Conservation (phyloP, 108 stramenopile species). For the Cyclotella baltica region DNA sequence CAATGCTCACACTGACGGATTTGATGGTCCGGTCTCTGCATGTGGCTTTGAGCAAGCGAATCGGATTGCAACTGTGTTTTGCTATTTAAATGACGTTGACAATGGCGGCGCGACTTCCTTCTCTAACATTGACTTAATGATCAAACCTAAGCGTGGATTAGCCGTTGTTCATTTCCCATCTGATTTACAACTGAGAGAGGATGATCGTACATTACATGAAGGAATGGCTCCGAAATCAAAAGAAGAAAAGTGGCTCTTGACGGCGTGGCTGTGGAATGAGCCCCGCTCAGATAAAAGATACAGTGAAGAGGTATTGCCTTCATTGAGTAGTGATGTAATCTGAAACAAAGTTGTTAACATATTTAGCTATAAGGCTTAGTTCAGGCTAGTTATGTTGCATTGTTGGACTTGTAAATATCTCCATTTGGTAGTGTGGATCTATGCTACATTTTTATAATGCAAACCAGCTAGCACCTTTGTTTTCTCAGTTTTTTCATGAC, state of each 20-base stretch:
- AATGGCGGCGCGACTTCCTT: slow-evolving; percentile 56
- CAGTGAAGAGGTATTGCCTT: neutral
- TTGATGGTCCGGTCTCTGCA: slow-evolving; percentile 56
- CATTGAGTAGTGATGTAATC: slow-evolving; percentile 15
- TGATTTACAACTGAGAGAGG: slow-evolving; percentile 45
- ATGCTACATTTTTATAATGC: too few relatives aligned
- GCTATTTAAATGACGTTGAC: slow-evolving; percentile 60
- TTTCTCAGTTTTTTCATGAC: too few relatives aligned
- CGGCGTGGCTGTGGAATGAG: slow-evolving; percentile 61
- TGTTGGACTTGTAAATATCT: too few relatives aligned
- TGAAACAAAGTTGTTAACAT: neutral
- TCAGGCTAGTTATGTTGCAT: neutral
- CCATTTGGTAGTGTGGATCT: too few relatives aligned
- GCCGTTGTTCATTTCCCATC: slow-evolving; percentile 62
- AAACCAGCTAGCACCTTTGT: too few relatives aligned
- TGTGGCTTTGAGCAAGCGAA: slow-evolving; percentile 62
- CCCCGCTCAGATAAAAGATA: slow-evolving; percentile 17
- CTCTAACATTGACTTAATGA: slow-evolving; percentile 24
- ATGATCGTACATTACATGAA: slow-evolving; percentile 54
- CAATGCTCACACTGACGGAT: slow-evolving; percentile 62
- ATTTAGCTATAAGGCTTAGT: neutral
- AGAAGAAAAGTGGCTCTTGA: slow-evolving; percentile 63
- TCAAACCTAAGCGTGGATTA: slow-evolving; percentile 50
- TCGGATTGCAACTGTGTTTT: slow-evolving; percentile 57
- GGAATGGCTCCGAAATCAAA: slow-evolving; percentile 47